Conservation (phyloP, 495 filamentous ascomycete genomes). For the Penicillium paradoxum region DNA sequence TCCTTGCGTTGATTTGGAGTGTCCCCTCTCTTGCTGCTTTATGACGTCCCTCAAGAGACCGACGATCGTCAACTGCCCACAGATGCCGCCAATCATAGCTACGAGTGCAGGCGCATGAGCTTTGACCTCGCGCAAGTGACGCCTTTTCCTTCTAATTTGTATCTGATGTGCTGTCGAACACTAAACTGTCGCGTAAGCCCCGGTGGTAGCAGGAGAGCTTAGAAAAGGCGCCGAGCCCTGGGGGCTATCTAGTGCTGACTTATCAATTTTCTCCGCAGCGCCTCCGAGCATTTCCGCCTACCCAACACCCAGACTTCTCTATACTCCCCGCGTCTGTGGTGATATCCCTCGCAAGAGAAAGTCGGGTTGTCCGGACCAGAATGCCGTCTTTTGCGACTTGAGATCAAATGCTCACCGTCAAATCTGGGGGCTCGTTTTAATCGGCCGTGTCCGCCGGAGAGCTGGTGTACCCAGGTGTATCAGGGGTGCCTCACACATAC, state of each 20-base stretch:
- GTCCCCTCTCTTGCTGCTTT: slow-evolving; percentile 12
- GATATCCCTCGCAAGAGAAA: not conserved
- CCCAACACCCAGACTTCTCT: not conserved
- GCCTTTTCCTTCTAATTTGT: slow-evolving; percentile 5
- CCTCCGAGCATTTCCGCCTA: slow-evolving; percentile 12
- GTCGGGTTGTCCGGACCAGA: not conserved
- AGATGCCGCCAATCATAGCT: slow-evolving; percentile 12
- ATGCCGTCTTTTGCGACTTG: slow-evolving; percentile 18
- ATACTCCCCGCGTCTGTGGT: slow-evolving; percentile 6
- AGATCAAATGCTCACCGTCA: slow-evolving; percentile 12
- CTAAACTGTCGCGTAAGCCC: not conserved
- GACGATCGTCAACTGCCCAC: slow-evolving; percentile 7
- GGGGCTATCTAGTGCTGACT: slow-evolving; percentile 19
- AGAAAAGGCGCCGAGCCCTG: not conserved
- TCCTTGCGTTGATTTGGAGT: slow-evolving; percentile 19
- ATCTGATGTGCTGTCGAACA: not conserved
- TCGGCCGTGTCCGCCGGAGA: slow-evolving; percentile 11
- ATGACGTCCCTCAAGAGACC: slow-evolving; percentile 20
- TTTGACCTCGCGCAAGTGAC: slow-evolving; percentile 11
- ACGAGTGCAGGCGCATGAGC: slow-evolving; percentile 1
- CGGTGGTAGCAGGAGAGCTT: slow-evolving; percentile 8
- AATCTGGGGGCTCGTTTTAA: slow-evolving; percentile 9
- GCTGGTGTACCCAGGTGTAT: slow-evolving; percentile 6
- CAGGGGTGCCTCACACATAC: slow-evolving; percentile 9
- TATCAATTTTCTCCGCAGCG: slow-evolving; percentile 20